Percentiles rank a stretch among this genome's conserved stretches.
These are phyloP conservation scores for Penicillium aurantiogriseum DNA, from an alignment of 2,329 filamentous ascomycete species.

Conservation along the genomic window DNA sequence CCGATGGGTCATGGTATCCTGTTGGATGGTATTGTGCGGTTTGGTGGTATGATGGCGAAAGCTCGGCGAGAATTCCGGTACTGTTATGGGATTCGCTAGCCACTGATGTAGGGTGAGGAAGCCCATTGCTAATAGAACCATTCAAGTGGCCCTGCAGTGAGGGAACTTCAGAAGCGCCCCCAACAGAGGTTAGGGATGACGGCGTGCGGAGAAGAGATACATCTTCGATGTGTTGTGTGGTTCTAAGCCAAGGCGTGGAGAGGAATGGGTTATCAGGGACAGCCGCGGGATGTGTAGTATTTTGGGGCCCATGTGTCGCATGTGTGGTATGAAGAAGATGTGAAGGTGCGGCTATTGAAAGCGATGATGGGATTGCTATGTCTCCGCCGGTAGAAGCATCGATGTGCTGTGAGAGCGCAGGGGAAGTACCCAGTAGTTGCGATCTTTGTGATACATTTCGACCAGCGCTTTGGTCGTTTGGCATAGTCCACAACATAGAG, in stretches of 20 bases:
- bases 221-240: constrained; percentile 28
- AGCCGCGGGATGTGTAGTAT: constrained; percentile 2
- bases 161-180: constrained; percentile 20
- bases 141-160: constrained; percentile 21
- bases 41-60: constrained; percentile 25
- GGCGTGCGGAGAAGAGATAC: constrained; percentile 30
- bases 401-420: constrained; percentile 9
- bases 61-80: constrained; percentile 22
- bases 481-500: constrained; percentile 27
- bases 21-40: constrained; percentile 27
- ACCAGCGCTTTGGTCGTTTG: constrained; percentile 9
- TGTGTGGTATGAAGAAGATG: constrained; percentile 6
- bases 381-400: constrained; percentile 7
- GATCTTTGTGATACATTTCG: background rate
- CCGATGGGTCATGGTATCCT: constrained; percentile 29
- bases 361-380: constrained; percentile 2
- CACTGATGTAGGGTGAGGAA: constrained; percentile 20
- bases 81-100: constrained; percentile 20
- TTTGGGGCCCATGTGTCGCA: constrained; percentile 3
- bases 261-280: constrained; percentile 24
- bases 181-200: constrained; percentile 28
- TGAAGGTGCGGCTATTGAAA: constrained; percentile 9
- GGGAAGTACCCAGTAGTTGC: constrained; percentile 4
- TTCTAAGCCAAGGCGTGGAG: constrained; percentile 30
- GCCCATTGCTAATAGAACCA: constrained; percentile 10